These are phyloP conservation scores for Ustilago tritici DNA, from an alignment of 1,284 basidiomycete genomes.

Conservation along the genomic window DNA sequence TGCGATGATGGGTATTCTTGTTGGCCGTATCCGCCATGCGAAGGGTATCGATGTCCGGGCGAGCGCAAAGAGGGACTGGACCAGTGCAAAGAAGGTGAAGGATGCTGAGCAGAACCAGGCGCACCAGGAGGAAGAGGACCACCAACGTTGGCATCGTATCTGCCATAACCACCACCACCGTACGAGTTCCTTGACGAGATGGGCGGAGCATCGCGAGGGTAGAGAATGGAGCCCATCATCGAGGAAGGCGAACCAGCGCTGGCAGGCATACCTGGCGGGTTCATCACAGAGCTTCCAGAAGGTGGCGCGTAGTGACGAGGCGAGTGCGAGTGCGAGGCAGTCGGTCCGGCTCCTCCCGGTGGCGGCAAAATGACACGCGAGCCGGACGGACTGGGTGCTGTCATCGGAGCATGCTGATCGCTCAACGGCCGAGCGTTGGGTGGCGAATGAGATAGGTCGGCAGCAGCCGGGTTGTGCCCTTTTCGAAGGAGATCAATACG, in stretches of 20 bases:
- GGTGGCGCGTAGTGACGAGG: conserved; percentile 33
- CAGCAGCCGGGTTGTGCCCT: conserved; percentile 49
- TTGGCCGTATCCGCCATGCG: conserved; percentile 31
- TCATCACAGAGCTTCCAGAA: conserved; percentile 24
- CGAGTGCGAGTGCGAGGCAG: conserved; percentile 15
- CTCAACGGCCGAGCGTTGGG: conserved; percentile 13
- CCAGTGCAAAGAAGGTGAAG: conserved; percentile 46
- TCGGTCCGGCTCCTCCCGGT: conserved; percentile 5
- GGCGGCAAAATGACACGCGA: conserved; percentile 28
- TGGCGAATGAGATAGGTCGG: conserved; percentile 25
- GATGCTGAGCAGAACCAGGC: conserved; percentile 24
- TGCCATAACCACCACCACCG: conserved; percentile 27
- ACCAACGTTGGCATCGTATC: conserved; percentile 20
- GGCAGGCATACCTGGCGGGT: conserved; percentile 35
- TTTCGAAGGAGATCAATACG: conserved; percentile 52
- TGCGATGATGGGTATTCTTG: conserved; percentile 34
- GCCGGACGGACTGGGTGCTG: conserved; percentile 24
- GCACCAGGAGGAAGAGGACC: conserved; percentile 10
- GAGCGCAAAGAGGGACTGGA: conserved; percentile 39
- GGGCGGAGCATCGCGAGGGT: conserved; percentile 39
- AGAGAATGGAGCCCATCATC: conserved; percentile 31
- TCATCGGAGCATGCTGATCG: conserved; percentile 25
- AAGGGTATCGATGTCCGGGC: conserved; percentile 31
- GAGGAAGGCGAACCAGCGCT: conserved; percentile 31
- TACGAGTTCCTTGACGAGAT: conserved; percentile 27